Percentiles rank a stretch among this genome's conserved stretches.
phyloP scores from a whole-genome alignment of 2,329 filamentous ascomycete species.

The Stenocarpella maydis region DNA sequence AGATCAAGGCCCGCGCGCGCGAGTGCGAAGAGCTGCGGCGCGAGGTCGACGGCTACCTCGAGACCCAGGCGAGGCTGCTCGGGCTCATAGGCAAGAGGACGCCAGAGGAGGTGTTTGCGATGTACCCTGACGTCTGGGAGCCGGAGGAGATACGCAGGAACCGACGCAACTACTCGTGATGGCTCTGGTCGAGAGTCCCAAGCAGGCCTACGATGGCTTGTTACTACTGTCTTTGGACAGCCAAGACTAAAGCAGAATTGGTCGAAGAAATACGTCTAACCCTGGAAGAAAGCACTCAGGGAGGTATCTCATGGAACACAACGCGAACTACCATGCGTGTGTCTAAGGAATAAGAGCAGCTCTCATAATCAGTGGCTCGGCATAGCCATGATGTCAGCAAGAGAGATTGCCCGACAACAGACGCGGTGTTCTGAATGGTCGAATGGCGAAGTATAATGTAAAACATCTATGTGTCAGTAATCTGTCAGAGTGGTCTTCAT shows the following conservation, averaged over 20 bases:
- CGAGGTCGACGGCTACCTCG: neutral
- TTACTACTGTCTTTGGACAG: neutral
- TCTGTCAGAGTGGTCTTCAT: neutral
- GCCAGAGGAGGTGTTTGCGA: slow-evolving; percentile 32
- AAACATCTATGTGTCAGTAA: neutral
- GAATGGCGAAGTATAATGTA: neutral
- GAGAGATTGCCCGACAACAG: neutral
- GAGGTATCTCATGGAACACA: neutral
- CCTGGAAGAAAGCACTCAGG: neutral
- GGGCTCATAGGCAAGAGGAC: slow-evolving; percentile 27
- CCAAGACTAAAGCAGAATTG: neutral
- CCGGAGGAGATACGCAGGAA: slow-evolving; percentile 30
- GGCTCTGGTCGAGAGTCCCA: neutral
- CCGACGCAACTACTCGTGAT: slow-evolving; percentile 31
- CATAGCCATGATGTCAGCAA: neutral
- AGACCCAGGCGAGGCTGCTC: slow-evolving; percentile 15
- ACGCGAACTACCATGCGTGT: neutral
- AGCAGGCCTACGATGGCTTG: neutral
- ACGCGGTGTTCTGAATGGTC: neutral
- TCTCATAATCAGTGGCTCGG: neutral
- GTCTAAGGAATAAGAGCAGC: neutral
- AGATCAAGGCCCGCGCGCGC: slow-evolving; percentile 19
- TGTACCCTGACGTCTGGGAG: slow-evolving; percentile 30
- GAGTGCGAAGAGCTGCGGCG: slow-evolving; percentile 25
- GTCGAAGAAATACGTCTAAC: neutral